Conservation (phyloP, 2,329 filamentous ascomycete species). For the Alternaria hordeiaustralica region DNA sequence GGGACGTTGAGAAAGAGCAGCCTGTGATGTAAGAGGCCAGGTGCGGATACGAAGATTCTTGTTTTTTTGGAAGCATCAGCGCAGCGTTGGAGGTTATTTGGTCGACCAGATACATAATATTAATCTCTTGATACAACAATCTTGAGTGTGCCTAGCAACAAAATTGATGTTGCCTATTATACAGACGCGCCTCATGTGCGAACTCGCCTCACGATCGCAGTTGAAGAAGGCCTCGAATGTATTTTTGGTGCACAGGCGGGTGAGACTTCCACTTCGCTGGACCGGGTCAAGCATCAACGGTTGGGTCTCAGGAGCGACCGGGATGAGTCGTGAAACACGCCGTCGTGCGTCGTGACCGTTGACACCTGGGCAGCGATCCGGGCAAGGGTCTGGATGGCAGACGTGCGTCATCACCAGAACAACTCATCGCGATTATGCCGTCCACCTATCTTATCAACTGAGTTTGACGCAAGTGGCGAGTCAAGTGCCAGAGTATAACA, state of each 20-base stretch:
- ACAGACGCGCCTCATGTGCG: background rate
- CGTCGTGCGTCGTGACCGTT: constrained; percentile 13
- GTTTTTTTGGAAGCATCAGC: constrained; percentile 8
- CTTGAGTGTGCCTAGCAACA: background rate
- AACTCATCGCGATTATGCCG: background rate
- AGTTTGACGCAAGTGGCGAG: background rate
- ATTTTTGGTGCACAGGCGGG: constrained; percentile 11
- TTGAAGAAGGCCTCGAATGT: background rate
- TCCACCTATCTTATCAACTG: background rate
- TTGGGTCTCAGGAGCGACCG: constrained; percentile 19
- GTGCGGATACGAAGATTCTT: background rate
- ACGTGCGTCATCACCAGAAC: constrained; percentile 27
- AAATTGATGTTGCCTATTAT: background rate
- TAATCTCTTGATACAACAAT: background rate
- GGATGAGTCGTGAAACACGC: constrained; percentile 35
- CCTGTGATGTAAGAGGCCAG: background rate
- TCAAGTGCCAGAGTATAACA: background rate
- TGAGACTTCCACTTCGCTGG: constrained; percentile 1
- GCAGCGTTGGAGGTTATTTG: constrained; percentile 2
- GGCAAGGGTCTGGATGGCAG: constrained; percentile 16
- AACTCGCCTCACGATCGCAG: background rate
- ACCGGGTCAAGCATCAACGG: constrained; percentile 10
- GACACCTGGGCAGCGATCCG: constrained; percentile 12
- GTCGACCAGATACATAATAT: background rate
- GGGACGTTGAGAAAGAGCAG: constrained; percentile 27